These are phyloP conservation scores for Rhizopogon salebrosus DNA, from an alignment of 768 basidiomycete genomes.

Conservation along the genomic window DNA sequence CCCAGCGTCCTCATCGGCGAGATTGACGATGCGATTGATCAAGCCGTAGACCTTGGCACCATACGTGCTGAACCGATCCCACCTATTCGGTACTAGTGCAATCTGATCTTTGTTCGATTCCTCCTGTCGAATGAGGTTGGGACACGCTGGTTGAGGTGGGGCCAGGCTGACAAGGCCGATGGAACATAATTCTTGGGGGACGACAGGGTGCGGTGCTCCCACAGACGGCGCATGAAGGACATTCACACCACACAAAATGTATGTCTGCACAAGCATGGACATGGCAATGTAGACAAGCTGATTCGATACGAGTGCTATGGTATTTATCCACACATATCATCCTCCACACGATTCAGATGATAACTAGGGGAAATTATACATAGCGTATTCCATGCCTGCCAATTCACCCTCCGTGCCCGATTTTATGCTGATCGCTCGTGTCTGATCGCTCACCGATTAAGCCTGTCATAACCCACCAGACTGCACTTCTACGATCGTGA, in stretches of 20 bases:
- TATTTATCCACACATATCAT: neutral
- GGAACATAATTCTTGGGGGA: too few relatives aligned
- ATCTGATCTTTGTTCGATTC: neutral
- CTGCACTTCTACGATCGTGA: too few relatives aligned
- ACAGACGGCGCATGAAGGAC: neutral
- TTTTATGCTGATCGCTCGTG: neutral
- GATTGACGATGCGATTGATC: constrained; percentile 78
- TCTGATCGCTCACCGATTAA: neutral
- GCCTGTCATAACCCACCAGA: too few relatives aligned
- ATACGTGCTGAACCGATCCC: constrained; percentile 87
- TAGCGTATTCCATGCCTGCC: neutral
- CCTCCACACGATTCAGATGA: too few relatives aligned
- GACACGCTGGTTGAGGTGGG: neutral
- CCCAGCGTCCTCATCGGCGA: constrained; percentile 75
- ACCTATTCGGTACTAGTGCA: constrained; percentile 64
- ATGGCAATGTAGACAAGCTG: neutral
- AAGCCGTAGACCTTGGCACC: constrained; percentile 63
- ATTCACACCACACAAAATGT: neutral
- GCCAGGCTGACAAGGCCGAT: neutral
- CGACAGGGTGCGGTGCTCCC: too few relatives aligned
- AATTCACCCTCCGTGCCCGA: neutral
- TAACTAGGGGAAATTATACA: neutral
- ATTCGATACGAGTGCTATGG: neutral
- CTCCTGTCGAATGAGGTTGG: too few relatives aligned
- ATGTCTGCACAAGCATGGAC: neutral